Percentiles rank a stretch among this genome's conserved stretches.
phyloP scores from a whole-genome alignment of 208 protist species.

The Trypanosoma avium region DNA sequence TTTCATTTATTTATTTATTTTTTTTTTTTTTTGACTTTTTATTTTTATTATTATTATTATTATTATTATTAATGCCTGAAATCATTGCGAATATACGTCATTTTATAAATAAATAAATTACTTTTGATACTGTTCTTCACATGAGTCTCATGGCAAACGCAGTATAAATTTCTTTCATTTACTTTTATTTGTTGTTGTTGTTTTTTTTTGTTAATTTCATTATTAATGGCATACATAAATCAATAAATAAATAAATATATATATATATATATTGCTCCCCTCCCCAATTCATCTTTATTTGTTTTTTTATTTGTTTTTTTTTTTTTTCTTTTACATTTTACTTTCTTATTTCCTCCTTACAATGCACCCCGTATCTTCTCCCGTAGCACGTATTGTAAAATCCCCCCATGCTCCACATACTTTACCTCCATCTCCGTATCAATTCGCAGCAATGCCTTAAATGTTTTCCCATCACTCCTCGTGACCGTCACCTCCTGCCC shows the following conservation, averaged over 20 bases:
- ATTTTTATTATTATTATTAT: too few species aligned
- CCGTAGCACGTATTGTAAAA: slow-evolving; percentile 94
- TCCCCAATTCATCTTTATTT: slow-evolving; percentile 1
- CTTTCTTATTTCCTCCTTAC: slow-evolving; percentile 8
- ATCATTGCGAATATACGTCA: too few species aligned
- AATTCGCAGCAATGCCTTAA: slow-evolving; percentile 90
- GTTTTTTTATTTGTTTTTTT: slow-evolving; percentile 24
- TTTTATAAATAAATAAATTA: too few species aligned
- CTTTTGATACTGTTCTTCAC: too few species aligned
- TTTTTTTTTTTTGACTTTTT: not conserved
- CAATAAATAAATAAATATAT: too few species aligned
- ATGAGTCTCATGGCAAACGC: not conserved
- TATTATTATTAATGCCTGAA: too few species aligned
- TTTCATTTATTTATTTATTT: not conserved
- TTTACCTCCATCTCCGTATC: slow-evolving; percentile 95
- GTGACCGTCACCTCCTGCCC: slow-evolving; percentile 87
- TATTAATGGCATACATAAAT: too few species aligned
- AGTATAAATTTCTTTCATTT: not conserved
- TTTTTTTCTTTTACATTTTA: slow-evolving; percentile 19
- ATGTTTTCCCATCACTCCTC: slow-evolving; percentile 82
- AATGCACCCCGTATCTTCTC: slow-evolving; percentile 37
- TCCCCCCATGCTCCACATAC: slow-evolving; percentile 93
- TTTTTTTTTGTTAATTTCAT: too few species aligned
- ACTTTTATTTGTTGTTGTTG: not conserved
- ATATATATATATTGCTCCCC: too few species aligned